Evolutionary conservation across 2,329 filamentous ascomycete species (phyloP).

Genomic region (Phaeophleospora eucalypticola): DNA sequence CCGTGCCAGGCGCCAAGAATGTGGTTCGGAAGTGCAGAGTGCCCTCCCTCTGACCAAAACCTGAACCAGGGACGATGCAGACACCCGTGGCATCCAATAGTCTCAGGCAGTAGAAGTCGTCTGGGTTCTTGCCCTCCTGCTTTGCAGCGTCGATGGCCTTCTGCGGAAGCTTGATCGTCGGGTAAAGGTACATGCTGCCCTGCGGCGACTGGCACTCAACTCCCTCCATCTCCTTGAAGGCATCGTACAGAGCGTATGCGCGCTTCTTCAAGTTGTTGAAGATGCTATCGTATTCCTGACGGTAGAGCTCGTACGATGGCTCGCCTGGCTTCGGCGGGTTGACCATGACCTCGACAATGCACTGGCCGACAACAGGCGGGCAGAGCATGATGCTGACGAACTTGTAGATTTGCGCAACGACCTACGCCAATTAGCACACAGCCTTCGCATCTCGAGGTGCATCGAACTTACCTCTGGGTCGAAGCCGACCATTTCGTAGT

Average conservation of each 20-base stretch:
- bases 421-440: constrained; percentile 46
- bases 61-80: constrained; percentile 86
- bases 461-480: constrained; percentile 44
- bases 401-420: constrained; percentile 95
- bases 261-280: constrained; percentile 73
- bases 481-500: constrained; percentile 94
- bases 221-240: constrained; percentile 92
- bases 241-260: constrained; percentile 79
- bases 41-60: constrained; percentile 75
- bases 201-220: constrained; percentile 86
- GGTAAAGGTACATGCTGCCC: constrained; percentile 99
- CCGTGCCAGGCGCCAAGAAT: neutral
- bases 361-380: constrained; percentile 91
- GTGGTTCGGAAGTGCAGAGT: neutral
- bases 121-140: constrained; percentile 67
- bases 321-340: constrained; percentile 85
- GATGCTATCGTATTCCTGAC: constrained; percentile 79
- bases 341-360: constrained; percentile 95
- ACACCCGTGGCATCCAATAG: constrained; percentile 92
- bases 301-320: constrained; percentile 78
- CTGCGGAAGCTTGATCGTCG: constrained; percentile 74
- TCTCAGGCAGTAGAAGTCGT: constrained; percentile 91
- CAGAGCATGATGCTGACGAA: constrained; percentile 97
- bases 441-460: neutral
- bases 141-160: constrained; percentile 74